Percentiles rank a stretch among this genome's conserved stretches.
These are phyloP conservation scores for Trichoderma polysporum DNA, from an alignment of 2,329 filamentous ascomycete genomes.

Conservation along the genomic window DNA sequence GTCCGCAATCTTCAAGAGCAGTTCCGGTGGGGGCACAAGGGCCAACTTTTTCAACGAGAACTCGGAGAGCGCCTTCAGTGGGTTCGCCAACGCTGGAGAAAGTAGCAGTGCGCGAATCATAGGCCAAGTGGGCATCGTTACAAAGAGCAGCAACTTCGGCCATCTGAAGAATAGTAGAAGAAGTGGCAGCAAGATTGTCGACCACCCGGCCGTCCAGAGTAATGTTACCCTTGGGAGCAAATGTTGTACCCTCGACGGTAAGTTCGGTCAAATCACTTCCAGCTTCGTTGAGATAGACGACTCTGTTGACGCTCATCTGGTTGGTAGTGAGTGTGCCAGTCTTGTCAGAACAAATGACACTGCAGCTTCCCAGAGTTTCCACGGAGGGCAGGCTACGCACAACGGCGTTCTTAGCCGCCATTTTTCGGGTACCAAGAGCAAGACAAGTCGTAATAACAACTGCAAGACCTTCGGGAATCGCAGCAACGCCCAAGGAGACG, in stretches of 20 bases:
- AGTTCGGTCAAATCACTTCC: constrained; percentile 79
- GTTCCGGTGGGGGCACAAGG: constrained; percentile 63
- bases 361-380: constrained; percentile 97
- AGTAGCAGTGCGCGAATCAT: constrained; percentile 70
- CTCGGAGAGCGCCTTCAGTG: constrained; percentile 89
- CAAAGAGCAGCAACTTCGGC: constrained; percentile 72
- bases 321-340: constrained; percentile 97
- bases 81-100: constrained; percentile 89
- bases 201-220: constrained; percentile 66
- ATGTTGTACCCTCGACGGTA: constrained; percentile 89
- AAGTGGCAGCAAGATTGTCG: constrained; percentile 67
- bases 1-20: constrained; percentile 63
- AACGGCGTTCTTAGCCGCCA: constrained; percentile 98
- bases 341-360: constrained; percentile 99
- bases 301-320: constrained; percentile 96
- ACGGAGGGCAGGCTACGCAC: constrained; percentile 95
- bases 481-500: constrained; percentile 94
- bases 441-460: constrained; percentile 99
- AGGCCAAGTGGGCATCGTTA: constrained; percentile 82
- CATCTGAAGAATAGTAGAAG: constrained; percentile 77
- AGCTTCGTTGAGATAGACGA: constrained; percentile 76
- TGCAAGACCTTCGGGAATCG: constrained; percentile 94
- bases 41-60: constrained; percentile 91
- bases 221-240: constrained; percentile 78
- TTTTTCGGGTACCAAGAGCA: constrained; percentile 93